Base-by-base conservation (phyloP, 805 yeast species). In the Starmerella sirachaensis region DNA sequence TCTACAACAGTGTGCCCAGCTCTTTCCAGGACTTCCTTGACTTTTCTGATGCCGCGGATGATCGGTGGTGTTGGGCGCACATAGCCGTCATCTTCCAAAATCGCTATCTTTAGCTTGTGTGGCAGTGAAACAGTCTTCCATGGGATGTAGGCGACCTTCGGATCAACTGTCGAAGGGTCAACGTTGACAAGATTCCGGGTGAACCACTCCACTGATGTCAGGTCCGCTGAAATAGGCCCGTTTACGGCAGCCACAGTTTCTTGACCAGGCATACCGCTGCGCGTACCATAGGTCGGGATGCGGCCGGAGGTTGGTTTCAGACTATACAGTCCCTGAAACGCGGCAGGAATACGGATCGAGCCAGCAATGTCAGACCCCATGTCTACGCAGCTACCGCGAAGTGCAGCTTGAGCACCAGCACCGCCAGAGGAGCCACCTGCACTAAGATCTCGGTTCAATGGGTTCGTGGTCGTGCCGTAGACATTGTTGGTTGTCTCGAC, bases 401-500 rank as follows among this genome's bases (percentile, higher is more conserved):
- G 40, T 1, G 62, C 62, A 3, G 68, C 46, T 25, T 72, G 51
- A 5, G 73, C 70, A n/a, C 68, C 72, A 37, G 70, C 77, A 31
- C 78, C 77, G 6, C 75, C 75, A 8, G 73, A 64, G 6, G 72
- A 66, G 2, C 77, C 77, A 30, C 77, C 77, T 17, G 71, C 53
- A 11, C 68, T 61, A 36, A 68, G 48, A 9, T 52, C 52, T 16
- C 68, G 50, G 49, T 66, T 68, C 43, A 58, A 49, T 1, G 76
- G 68, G 52, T 69, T 70, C 19, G 52, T 42, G 4, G 74, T 68
- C 33, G 57, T 56, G 1, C 76, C 76, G 42, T 54, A 66, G 19
- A 68, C 52, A 43, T 61, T 57, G 42, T 65, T 65, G 30, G 54
- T 53, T 5, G 72, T 54, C 43, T 72, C 76, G 11, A 66, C 63